Evolutionary conservation across 495 filamentous ascomycete genomes (phyloP).

Genomic region (Talaromyces adpressus): DNA sequence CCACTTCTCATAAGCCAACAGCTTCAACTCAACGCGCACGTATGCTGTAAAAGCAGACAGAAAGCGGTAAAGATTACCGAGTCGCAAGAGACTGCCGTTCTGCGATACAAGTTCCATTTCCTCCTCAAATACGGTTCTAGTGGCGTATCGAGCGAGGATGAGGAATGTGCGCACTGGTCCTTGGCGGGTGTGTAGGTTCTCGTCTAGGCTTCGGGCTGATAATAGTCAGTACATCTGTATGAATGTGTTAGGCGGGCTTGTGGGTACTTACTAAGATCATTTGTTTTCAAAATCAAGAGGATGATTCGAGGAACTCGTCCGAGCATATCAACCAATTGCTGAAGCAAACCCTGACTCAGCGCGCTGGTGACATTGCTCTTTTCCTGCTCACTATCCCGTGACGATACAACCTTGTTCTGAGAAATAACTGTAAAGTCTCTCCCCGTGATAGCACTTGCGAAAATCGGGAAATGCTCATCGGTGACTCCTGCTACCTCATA

Average conservation of each 20-base stretch:
- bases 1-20: slow-evolving; percentile 53
- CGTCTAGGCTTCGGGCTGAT: slow-evolving; percentile 78
- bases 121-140: slow-evolving; percentile 81
- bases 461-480: slow-evolving; percentile 90
- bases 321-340: slow-evolving; percentile 79
- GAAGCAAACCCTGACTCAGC: slow-evolving; percentile 79
- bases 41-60: slow-evolving; percentile 51
- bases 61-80: slow-evolving; percentile 48
- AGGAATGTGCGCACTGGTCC: slow-evolving; percentile 86
- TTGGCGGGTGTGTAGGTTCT: slow-evolving; percentile 82
- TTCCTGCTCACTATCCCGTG: slow-evolving; percentile 60
- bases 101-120: slow-evolving; percentile 63
- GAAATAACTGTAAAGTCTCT: slow-evolving; percentile 75
- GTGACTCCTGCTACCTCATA: slow-evolving; percentile 80
- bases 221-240: not conserved
- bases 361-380: slow-evolving; percentile 75
- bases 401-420: slow-evolving; percentile 50
- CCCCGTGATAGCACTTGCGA: slow-evolving; percentile 94
- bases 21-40: slow-evolving; percentile 56
- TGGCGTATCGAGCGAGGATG: slow-evolving; percentile 90
- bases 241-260: not conserved
- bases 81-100: slow-evolving; percentile 48
- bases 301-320: slow-evolving; percentile 87
- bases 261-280: slow-evolving; percentile 72
- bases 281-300: slow-evolving; percentile 94